phyloP scores from a whole-genome alignment of 108 stramenopile genomes.

The Fistulifera pelliculosa region DNA sequence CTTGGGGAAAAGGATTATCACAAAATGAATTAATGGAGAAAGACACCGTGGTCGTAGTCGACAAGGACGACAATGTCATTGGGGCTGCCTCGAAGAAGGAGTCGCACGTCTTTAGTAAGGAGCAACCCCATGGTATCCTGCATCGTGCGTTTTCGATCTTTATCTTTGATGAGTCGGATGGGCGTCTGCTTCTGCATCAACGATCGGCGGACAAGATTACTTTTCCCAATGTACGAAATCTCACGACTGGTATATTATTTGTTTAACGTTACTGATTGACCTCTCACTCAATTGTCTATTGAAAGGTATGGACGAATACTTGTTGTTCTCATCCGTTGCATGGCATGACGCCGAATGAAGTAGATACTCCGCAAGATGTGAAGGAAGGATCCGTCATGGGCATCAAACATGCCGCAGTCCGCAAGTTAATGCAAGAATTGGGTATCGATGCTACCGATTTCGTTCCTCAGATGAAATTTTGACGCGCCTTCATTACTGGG shows the following conservation, averaged over 20 bases:
- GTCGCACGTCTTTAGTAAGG: constrained; percentile 56
- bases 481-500: constrained; percentile 97
- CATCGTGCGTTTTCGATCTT: constrained; percentile 99
- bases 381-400: constrained; percentile 70
- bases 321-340: constrained; percentile 97
- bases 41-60: constrained; percentile 80
- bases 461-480: constrained; percentile 74
- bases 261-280: no score
- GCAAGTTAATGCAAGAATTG: constrained; percentile 95
- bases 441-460: constrained; percentile 76
- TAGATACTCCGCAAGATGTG: constrained; percentile 54
- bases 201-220: constrained; percentile 93
- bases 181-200: constrained; percentile 89
- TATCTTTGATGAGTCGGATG: constrained; percentile 84
- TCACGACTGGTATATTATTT: background rate
- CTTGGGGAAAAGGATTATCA: constrained; percentile 47
- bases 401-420: constrained; percentile 91
- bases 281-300: no score
- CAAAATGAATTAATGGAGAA: constrained; percentile 77
- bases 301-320: constrained; percentile 98
- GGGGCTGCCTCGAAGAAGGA: constrained; percentile 61
- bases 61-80: constrained; percentile 69
- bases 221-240: constrained; percentile 85
- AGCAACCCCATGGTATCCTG: constrained; percentile 70
- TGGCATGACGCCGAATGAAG: constrained; percentile 77